A percentile compares a stretch with the other conserved stretches of the same genome.
These are phyloP conservation scores for Scytalidium sp. DNA, from an alignment of 2,329 filamentous ascomycete genomes.

Conservation along the genomic window DNA sequence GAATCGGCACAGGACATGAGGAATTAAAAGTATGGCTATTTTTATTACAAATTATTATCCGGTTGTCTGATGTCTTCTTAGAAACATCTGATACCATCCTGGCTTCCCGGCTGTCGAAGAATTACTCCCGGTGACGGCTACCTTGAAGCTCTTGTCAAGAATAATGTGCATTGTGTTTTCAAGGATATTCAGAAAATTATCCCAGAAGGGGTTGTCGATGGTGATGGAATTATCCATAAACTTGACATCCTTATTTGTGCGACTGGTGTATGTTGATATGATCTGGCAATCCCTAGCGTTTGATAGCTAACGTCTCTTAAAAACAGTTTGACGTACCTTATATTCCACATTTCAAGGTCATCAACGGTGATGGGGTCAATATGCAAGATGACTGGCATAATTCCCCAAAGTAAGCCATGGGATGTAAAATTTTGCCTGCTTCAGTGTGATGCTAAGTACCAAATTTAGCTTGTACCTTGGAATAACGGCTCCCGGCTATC, in stretches of 20 bases:
- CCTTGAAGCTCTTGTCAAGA: slow-evolving; percentile 37
- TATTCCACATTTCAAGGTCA: slow-evolving; percentile 22
- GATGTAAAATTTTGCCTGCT: not conserved
- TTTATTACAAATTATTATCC: not conserved
- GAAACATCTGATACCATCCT: slow-evolving; percentile 37
- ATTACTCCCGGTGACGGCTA: slow-evolving; percentile 39
- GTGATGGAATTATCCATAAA: slow-evolving; percentile 30
- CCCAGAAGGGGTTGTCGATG: slow-evolving; percentile 39
- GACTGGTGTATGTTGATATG: slow-evolving; percentile 15
- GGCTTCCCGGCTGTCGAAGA: slow-evolving; percentile 39
- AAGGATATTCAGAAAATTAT: slow-evolving; percentile 31
- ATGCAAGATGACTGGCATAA: slow-evolving; percentile 17
- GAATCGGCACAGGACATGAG: slow-evolving; percentile 38
- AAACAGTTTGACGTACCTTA: slow-evolving; percentile 25
- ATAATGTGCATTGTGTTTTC: slow-evolving; percentile 41
- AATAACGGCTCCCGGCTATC: slow-evolving; percentile 16
- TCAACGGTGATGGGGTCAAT: slow-evolving; percentile 21
- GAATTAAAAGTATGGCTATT: slow-evolving; percentile 28
- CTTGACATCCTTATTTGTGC: slow-evolving; percentile 34
- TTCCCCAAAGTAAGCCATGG: not conserved
- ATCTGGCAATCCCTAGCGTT: not conserved
- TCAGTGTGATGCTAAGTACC: slow-evolving; percentile 4
- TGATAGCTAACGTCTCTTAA: not conserved
- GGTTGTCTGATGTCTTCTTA: not conserved
- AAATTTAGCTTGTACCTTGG: slow-evolving; percentile 16